These are phyloP conservation scores for Pelargonium cotyledonis DNA, from an alignment of 441 rosid species.

Conservation along the genomic window DNA sequence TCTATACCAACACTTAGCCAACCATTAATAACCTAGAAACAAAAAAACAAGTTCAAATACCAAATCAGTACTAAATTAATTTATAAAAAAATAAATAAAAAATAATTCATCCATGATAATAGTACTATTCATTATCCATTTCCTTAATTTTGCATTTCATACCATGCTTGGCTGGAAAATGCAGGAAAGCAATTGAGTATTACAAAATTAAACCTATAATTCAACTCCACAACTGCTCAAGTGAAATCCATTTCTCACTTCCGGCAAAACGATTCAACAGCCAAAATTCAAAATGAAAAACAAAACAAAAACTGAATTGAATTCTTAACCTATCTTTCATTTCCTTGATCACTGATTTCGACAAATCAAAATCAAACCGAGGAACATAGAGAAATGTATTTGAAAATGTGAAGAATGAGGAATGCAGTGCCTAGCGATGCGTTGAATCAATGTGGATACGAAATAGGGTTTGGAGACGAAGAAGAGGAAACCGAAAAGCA, in stretches of 20 bases:
- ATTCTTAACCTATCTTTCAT: not conserved
- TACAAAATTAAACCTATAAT: not conserved
- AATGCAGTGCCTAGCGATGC: too few relatives aligned
- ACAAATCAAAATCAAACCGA: not conserved
- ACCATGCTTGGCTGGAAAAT: not conserved
- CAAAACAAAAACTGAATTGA: not conserved
- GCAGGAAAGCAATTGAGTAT: not conserved
- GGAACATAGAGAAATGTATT: too few relatives aligned
- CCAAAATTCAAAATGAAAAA: not conserved
- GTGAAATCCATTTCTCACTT: not conserved
- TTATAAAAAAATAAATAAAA: not conserved
- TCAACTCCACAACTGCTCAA: not conserved
- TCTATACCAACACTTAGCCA: not conserved
- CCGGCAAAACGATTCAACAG: not conserved
- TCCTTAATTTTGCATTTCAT: not conserved
- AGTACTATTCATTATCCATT: not conserved
- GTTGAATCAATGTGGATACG: too few relatives aligned
- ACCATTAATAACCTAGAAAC: not conserved
- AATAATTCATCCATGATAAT: not conserved
- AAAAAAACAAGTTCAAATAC: not conserved
- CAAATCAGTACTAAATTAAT: not conserved
- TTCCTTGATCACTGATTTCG: not conserved
- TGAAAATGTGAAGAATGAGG: too few relatives aligned
- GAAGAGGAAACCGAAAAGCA: not conserved
- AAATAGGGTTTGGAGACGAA: too few relatives aligned